Evolutionary conservation across 2,329 filamentous ascomycete genomes (phyloP), one percentile per base, ranked within the genome.

Genomic region (Chaetoscypha palmicola): DNA sequence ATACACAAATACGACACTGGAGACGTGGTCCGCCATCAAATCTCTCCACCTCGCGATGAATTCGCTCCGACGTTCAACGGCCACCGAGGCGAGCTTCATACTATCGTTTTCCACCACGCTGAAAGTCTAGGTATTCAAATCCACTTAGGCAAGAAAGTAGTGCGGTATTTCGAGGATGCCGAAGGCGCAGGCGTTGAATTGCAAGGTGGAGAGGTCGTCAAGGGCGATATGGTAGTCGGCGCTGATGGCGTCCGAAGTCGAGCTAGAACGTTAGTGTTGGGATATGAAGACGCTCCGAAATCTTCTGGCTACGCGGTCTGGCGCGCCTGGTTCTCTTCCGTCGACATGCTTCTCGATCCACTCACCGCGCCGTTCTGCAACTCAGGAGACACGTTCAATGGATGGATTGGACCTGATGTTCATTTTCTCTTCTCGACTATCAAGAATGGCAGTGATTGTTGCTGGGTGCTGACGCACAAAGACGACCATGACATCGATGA

Each of bases 161-260:
- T 66, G 34, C 63, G 70, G 37, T 76, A 76, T 54, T 68, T 67
- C 46, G 73, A 76, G 56, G 66, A 72, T 41, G 60, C 63, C 23
- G 50, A 62, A 5, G 68, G 68, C 19, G 66, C 67, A 0, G 64
- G 66, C 3, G 71, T 76, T 16, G 60, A 45, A 62, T 66, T 48
- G 71, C 71, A 5, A 67, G 69, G 40, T 66, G 59, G 28, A 3
- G 51, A 32, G 22, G 43, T 41, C 60, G 51, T 74, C 4, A 53
- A 60, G 3, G 73, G 64, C 1, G 72, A 79, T 49, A 52, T 77
- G 7, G 71, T 77, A 2, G 65, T 78, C 37, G 74, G 70, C 1
- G 68, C 73, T 1, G 75, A 79, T 46, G 75, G 75, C 2, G 73
- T 77, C 9, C 66, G 73, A 12, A 74, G 70, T 7, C 72, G 67